Evolutionary conservation across 2,329 filamentous ascomycete species (phyloP), one percentile per base, ranked within the genome.

Genomic region (Fusarium setosum): DNA sequence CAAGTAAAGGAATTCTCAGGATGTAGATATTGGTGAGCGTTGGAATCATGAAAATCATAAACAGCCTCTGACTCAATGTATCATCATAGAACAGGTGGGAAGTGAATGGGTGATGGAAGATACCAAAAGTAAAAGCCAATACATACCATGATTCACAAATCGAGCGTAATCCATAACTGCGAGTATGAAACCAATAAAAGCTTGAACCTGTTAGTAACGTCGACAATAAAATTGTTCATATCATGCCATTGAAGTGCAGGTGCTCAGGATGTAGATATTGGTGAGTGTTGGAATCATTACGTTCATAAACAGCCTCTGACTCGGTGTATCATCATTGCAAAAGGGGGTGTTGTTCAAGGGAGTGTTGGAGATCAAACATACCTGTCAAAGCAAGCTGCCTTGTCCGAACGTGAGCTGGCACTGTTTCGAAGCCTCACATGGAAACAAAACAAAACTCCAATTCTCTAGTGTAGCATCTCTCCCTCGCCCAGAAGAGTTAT

Each of bases 221-320:
- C 21, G 17, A 42, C 13, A 38, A 20, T n/a, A 12, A 50, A 6
- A 18, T 9, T 10, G 21, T 29, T 66, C 8, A 32, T 53, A 41
- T 17, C 10, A 40, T 35, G 11, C 29, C 32, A 29, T 17, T 50
- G 29, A 26, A 35, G 26, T 10, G 9, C 2, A 26, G 42, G 35
- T 58, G 47, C 52, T 65, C 62, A 65, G 62, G 61, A 61, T 61
- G 57, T 69, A 70, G 66, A 70, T 65, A 61, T 59, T 61, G 62
- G 74, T 77, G 72, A 74, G 72, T 56, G 68, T 73, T 72, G 63
- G 69, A 78, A 78, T 77, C 74, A 77, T 62, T 37, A 59, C 57
- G 53, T 73, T 80, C 78, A 80, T 80, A 80, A 80, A 80, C 79
- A 80, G 78, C 79, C 79, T 80, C 78, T 79, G 76, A 77, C 78